phyloP scores from a whole-genome alignment of 352 stramenopile species.

The Phytophthora colocasiae region DNA sequence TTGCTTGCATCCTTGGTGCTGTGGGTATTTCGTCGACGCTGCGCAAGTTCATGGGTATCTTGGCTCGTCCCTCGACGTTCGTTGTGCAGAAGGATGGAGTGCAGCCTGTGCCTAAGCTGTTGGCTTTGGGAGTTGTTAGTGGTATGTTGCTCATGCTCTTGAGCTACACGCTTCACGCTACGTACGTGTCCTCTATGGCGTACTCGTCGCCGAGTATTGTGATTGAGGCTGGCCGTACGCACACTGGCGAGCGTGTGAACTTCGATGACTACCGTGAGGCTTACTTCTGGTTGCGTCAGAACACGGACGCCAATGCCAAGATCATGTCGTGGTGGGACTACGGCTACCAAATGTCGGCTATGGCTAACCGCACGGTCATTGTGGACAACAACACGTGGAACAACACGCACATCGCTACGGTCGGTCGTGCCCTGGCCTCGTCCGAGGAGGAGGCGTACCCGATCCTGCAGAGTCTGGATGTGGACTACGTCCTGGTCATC shows the following conservation, averaged over 20 bases:
- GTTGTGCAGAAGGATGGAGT: constrained; percentile 60
- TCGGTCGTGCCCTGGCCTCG: constrained; percentile 88
- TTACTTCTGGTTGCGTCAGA: constrained; percentile 91
- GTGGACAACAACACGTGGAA: constrained; percentile 98
- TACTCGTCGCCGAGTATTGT: constrained; percentile 94
- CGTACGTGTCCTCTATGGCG: constrained; percentile 90
- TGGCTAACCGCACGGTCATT: constrained; percentile 90
- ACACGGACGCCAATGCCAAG: constrained; percentile 89
- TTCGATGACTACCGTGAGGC: constrained; percentile 99
- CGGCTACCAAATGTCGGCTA: constrained; percentile 93
- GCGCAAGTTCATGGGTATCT: constrained; percentile 81
- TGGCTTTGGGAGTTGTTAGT: constrained; percentile 65
- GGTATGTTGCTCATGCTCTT: constrained; percentile 77
- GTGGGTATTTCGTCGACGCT: constrained; percentile 85
- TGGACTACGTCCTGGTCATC: constrained; percentile 94
- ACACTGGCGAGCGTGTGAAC: constrained; percentile 83
- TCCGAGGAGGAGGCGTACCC: constrained; percentile 90
- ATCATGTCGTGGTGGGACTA: constrained; percentile 94
- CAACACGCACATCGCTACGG: constrained; percentile 96
- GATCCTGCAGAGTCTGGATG: constrained; percentile 91
- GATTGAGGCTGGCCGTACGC: constrained; percentile 82
- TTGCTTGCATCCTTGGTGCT: constrained; percentile 92
- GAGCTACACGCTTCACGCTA: constrained; percentile 90
- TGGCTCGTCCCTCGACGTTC: constrained; percentile 63
- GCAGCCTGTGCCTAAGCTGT: constrained; percentile 66